Conservation (phyloP, 169 alveolate genomes). For the Cryptosporidium ubiquitum region DNA sequence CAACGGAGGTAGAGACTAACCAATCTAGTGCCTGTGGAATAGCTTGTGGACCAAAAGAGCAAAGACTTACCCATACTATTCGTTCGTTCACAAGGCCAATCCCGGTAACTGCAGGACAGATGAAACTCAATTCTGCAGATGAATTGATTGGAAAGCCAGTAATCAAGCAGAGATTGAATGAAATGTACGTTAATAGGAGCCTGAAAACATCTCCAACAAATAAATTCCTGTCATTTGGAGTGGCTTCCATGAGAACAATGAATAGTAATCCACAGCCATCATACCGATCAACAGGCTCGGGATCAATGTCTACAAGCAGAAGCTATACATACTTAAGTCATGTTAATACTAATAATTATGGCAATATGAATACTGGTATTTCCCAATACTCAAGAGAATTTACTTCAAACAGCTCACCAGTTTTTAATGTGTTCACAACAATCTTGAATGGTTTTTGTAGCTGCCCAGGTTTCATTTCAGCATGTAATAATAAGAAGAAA, state of each 20-base stretch:
- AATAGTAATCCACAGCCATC: slow-evolving; percentile 4
- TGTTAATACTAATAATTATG: not conserved
- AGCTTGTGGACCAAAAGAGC: slow-evolving; percentile 24
- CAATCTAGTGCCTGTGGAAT: slow-evolving; percentile 54
- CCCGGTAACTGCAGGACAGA: slow-evolving; percentile 45
- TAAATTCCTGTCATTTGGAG: slow-evolving; percentile 51
- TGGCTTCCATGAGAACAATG: slow-evolving; percentile 15
- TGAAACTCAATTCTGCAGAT: slow-evolving; percentile 63
- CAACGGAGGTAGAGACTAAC: slow-evolving; percentile 36
- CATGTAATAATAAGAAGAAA: slow-evolving; percentile 33
- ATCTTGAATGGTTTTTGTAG: slow-evolving; percentile 49
- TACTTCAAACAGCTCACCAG: not conserved
- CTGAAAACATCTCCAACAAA: not conserved
- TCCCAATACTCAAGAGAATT: slow-evolving; percentile 12
- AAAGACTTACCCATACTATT: slow-evolving; percentile 62
- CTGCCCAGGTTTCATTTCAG: slow-evolving; percentile 70
- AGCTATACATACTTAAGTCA: slow-evolving; percentile 65
- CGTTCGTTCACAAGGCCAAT: slow-evolving; percentile 47
- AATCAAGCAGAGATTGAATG: slow-evolving; percentile 61
- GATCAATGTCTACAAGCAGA: slow-evolving; percentile 30
- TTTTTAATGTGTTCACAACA: slow-evolving; percentile 10
- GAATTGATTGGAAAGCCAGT: slow-evolving; percentile 64
- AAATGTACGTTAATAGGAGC: not conserved
- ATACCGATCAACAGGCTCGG: slow-evolving; percentile 19
- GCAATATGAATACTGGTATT: not conserved